Percentiles rank a stretch among this genome's conserved stretches.
Conservation (phyloP, 1,284 basidiomycete species). For the Psilocybe mexicana region DNA sequence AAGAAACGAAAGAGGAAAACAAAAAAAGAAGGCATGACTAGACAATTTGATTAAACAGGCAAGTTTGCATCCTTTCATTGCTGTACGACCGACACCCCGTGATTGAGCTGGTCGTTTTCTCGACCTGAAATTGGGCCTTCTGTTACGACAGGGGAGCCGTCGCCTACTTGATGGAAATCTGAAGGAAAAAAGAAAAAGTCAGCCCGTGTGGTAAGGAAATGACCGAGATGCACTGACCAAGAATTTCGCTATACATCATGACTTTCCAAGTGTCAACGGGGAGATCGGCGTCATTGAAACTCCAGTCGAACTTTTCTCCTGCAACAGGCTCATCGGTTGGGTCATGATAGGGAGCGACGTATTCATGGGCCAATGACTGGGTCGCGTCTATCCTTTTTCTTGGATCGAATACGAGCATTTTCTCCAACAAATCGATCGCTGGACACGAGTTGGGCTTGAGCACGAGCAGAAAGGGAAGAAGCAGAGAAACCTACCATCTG, state of each 20-base stretch:
- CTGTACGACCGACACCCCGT: constrained; percentile 18
- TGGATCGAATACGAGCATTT: constrained; percentile 99
- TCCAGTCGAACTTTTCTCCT: constrained; percentile 97
- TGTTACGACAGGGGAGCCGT: constrained; percentile 48
- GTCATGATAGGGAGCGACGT: constrained; percentile 98
- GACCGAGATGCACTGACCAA: constrained; percentile 57
- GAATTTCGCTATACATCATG: constrained; percentile 96
- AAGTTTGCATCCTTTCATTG: constrained; percentile 14
- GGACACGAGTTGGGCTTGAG: constrained; percentile 12
- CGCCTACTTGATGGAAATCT: constrained; percentile 80
- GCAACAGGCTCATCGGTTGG: constrained; percentile 97
- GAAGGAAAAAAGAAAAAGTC: neutral
- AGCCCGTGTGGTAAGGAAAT: neutral
- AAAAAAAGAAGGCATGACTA: neutral
- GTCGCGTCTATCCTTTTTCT: constrained; percentile 95
- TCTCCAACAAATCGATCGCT: constrained; percentile 96
- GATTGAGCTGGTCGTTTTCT: constrained; percentile 30
- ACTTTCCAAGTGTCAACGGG: constrained; percentile 99
- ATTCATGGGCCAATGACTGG: constrained; percentile 90
- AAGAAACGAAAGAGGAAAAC: constrained; percentile 13
- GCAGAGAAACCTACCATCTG: constrained; percentile 59
- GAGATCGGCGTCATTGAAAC: constrained; percentile 99
- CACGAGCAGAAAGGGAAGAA: neutral
- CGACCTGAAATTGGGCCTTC: constrained; percentile 69
- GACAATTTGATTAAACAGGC: neutral